Evolutionary conservation across 805 yeast genomes (phyloP).

Genomic region (Candida sonorensis): DNA sequence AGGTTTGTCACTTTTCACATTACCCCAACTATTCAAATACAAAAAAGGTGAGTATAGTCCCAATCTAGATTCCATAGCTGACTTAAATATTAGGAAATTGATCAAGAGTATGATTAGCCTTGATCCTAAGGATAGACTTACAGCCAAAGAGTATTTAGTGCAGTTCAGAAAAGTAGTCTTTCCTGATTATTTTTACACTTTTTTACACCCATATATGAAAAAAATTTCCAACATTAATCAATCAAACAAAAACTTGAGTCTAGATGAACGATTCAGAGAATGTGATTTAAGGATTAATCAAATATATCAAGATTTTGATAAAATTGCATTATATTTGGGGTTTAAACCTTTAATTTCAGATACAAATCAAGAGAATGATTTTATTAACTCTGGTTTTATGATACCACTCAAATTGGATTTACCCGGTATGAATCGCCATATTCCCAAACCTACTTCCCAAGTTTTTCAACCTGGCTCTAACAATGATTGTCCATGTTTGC

Average conservation of each 20-base stretch:
- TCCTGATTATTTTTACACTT: conserved; percentile 63
- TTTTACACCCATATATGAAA: conserved; percentile 61
- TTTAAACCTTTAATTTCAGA: conserved; percentile 24
- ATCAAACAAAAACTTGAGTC: conserved; percentile 1
- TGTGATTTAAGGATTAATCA: conserved; percentile 54
- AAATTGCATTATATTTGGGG: conserved; percentile 35
- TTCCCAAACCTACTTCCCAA: conserved; percentile 31
- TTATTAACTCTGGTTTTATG: conserved; percentile 10
- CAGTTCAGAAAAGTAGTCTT: conserved; percentile 47
- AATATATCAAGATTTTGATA: conserved; percentile 53
- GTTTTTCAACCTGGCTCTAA: conserved; percentile 14
- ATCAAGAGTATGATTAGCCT: conserved; percentile 57
- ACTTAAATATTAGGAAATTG: conserved; percentile 43
- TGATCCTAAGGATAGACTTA: conserved; percentile 53
- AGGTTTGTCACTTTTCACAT: conserved; percentile 79
- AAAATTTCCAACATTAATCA: conserved; percentile 25
- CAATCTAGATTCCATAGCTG: conserved; percentile 49
- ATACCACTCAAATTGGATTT: conserved; percentile 40
- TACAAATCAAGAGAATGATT: neutral
- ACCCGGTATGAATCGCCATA: conserved; percentile 46
- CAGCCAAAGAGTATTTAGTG: conserved; percentile 47
- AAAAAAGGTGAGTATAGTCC: conserved; percentile 64
- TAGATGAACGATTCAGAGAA: conserved; percentile 28
- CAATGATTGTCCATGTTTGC: conserved; percentile 44
- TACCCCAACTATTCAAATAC: conserved; percentile 82